phyloP scores from a whole-genome alignment of 2,329 filamentous ascomycete genomes.

The Aspergillus jensenii region DNA sequence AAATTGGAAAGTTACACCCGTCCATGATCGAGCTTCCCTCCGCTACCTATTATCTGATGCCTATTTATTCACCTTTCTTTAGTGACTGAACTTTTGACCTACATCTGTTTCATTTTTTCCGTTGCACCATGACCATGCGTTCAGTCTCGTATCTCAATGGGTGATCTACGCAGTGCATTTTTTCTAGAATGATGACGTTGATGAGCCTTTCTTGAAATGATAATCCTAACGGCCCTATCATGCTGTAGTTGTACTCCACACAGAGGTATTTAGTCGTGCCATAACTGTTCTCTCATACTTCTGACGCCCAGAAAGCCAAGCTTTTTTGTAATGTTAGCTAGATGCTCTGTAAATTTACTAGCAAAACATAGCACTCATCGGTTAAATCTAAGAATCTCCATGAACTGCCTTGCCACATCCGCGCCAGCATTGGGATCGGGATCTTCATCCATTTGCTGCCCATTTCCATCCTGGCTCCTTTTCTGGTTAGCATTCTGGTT shows the following conservation, averaged over 20 bases:
- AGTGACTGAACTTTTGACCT: neutral
- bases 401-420: conserved; percentile 46
- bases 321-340: neutral
- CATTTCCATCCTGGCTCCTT: conserved; percentile 13
- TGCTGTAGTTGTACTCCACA: neutral
- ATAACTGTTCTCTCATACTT: neutral
- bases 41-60: neutral
- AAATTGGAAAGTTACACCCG: neutral
- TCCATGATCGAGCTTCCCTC: neutral
- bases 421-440: conserved; percentile 36
- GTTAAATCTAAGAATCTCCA: conserved; percentile 47
- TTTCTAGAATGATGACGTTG: neutral
- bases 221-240: neutral
- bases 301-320: neutral
- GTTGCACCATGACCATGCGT: neutral
- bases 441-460: conserved; percentile 26
- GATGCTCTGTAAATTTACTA: no score
- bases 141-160: neutral
- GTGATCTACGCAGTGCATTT: neutral
- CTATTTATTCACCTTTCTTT: neutral
- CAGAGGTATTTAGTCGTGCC: neutral
- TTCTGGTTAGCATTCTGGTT: conserved; percentile 9
- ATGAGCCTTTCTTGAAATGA: neutral
- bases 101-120: neutral
- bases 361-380: conserved; percentile 22